Evolutionary conservation across 2,329 filamentous ascomycete species (phyloP).

Genomic region (Leptodontidium sp.): DNA sequence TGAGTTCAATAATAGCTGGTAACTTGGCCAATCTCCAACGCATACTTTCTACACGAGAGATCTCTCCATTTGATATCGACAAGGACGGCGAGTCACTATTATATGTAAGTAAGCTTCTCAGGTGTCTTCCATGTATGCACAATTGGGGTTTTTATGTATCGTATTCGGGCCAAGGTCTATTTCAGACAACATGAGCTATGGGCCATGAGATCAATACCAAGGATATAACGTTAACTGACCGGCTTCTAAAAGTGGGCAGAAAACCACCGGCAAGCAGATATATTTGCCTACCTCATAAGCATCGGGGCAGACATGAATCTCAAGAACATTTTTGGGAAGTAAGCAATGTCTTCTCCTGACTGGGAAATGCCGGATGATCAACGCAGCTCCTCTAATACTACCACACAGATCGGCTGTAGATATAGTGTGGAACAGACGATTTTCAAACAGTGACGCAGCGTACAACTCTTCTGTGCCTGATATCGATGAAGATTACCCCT

Average conservation of each 20-base stretch:
- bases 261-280: neutral
- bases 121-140: neutral
- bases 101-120: neutral
- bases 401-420: neutral
- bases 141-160: neutral
- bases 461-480: neutral
- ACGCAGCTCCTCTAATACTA: too few relatives aligned
- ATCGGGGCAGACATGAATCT: neutral
- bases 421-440: neutral
- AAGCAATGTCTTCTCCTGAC: neutral
- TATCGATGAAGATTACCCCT: conserved; percentile 1
- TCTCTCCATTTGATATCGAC: conserved; percentile 1
- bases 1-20: conserved; percentile 1
- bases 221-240: neutral
- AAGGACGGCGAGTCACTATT: neutral
- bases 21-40: neutral
- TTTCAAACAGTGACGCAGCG: neutral
- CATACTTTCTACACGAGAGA: neutral
- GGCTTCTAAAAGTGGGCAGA: conserved; percentile 2
- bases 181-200: neutral
- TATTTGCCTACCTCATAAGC: conserved; percentile 9
- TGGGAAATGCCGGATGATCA: neutral
- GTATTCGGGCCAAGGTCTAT: neutral
- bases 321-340: neutral
- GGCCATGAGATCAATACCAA: neutral